Conservation (phyloP, 345 rosid species). For the Salix dunnii region DNA sequence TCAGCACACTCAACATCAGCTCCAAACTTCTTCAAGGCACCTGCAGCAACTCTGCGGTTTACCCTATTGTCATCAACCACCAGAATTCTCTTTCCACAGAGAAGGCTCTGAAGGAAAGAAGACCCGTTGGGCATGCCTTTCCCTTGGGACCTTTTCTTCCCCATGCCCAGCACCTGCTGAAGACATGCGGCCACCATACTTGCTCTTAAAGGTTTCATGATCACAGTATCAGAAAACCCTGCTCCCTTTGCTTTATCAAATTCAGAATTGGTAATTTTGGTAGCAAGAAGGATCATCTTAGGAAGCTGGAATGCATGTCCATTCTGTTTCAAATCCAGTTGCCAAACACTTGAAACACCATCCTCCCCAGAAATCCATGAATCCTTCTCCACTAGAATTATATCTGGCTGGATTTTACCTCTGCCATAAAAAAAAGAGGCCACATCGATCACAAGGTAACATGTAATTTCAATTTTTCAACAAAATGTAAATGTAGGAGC, state of each 20-base stretch:
- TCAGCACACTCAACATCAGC: slow-evolving; percentile 84
- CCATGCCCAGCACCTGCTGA: slow-evolving; percentile 69
- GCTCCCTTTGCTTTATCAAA: slow-evolving; percentile 67
- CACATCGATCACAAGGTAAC: background rate
- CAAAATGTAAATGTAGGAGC: slow-evolving; percentile 1
- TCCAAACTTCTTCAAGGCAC: slow-evolving; percentile 91
- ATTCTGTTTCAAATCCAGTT: slow-evolving; percentile 45
- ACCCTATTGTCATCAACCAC: slow-evolving; percentile 92
- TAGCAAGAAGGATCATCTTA: slow-evolving; percentile 70
- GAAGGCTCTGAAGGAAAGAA: slow-evolving; percentile 49
- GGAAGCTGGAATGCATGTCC: slow-evolving; percentile 50
- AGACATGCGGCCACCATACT: slow-evolving; percentile 97
- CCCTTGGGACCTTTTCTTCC: slow-evolving; percentile 56
- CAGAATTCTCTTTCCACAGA: slow-evolving; percentile 72
- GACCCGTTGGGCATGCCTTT: slow-evolving; percentile 42
- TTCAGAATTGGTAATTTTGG: slow-evolving; percentile 59
- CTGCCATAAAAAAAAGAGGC: slow-evolving; percentile 24
- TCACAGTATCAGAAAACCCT: slow-evolving; percentile 85
- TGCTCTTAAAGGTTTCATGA: slow-evolving; percentile 92
- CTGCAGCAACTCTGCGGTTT: slow-evolving; percentile 90
- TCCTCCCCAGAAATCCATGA: slow-evolving; percentile 67
- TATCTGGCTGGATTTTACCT: slow-evolving; percentile 48
- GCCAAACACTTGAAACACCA: slow-evolving; percentile 27
- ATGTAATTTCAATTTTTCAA: background rate
- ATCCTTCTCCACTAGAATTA: slow-evolving; percentile 89